phyloP scores from a whole-genome alignment of 2,329 filamentous ascomycete genomes.

The Colletotrichum eremochloae region DNA sequence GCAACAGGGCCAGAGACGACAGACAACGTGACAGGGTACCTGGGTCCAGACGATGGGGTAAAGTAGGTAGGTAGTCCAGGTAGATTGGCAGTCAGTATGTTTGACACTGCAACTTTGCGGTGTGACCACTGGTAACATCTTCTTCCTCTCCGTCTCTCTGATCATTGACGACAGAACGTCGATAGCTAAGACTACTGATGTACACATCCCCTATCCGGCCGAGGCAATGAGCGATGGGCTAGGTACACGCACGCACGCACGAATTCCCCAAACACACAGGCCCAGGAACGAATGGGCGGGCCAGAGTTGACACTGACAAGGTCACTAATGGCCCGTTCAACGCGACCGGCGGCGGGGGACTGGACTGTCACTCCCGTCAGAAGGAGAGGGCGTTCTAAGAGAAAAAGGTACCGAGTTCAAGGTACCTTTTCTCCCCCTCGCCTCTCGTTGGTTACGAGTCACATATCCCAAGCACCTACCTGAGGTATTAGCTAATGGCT shows the following conservation, averaged over 20 bases:
- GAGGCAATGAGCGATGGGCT: background rate
- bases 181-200: background rate
- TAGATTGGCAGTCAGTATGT: background rate
- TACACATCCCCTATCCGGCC: background rate
- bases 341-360: background rate
- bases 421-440: background rate
- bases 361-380: constrained; percentile 11
- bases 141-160: background rate
- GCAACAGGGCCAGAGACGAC: constrained; percentile 9
- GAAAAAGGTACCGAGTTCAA: background rate
- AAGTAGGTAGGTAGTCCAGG: background rate
- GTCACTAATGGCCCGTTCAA: constrained; percentile 12
- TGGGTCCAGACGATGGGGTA: background rate
- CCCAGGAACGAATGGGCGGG: background rate
- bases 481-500: too few relatives aligned
- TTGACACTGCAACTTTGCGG: background rate
- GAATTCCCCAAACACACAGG: background rate
- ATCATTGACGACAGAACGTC: background rate
- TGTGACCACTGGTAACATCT: background rate
- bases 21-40: background rate
- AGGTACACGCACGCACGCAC: background rate
- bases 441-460: too few relatives aligned
- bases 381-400: background rate
- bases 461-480: too few relatives aligned
- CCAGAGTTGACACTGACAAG: constrained; percentile 25